Evolutionary conservation across 2,329 filamentous ascomycete genomes (phyloP).

Genomic region (Apiospora phragmitis): DNA sequence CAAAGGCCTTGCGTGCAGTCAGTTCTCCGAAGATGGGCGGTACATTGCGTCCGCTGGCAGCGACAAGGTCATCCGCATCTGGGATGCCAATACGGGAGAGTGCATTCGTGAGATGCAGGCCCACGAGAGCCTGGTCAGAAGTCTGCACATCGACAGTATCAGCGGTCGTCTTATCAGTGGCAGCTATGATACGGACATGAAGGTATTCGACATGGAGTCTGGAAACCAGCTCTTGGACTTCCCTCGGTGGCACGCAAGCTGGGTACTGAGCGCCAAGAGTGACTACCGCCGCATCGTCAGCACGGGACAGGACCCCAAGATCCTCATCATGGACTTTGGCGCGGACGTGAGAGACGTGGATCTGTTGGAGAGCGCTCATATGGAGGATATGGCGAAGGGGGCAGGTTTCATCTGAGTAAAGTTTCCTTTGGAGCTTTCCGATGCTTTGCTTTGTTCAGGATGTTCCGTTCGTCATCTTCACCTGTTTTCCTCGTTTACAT

Average conservation of each 20-base stretch:
- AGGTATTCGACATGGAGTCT: conserved; percentile 85
- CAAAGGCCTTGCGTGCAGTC: conserved; percentile 91
- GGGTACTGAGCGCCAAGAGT: conserved; percentile 94
- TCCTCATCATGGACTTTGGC: conserved; percentile 92
- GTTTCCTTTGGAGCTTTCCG: background rate
- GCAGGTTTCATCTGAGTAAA: conserved; percentile 34
- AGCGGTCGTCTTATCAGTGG: conserved; percentile 87
- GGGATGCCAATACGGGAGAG: conserved; percentile 88
- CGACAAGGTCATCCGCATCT: conserved; percentile 93
- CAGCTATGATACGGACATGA: conserved; percentile 93
- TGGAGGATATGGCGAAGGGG: conserved; percentile 29
- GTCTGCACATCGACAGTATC: conserved; percentile 84
- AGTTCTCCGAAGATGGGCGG: conserved; percentile 93
- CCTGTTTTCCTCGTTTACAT: background rate
- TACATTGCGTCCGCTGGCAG: conserved; percentile 94
- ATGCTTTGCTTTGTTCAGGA: background rate
- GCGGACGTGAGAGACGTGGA: conserved; percentile 58
- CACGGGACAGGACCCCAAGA: conserved; percentile 90
- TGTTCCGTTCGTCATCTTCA: background rate
- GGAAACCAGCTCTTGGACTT: conserved; percentile 80
- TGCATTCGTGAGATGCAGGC: conserved; percentile 79
- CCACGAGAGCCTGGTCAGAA: conserved; percentile 84
- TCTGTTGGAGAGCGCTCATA: conserved; percentile 51
- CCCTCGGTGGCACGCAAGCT: conserved; percentile 93
- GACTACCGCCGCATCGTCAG: conserved; percentile 94